Percentiles rank a stretch among this genome's conserved stretches.
phyloP scores from a whole-genome alignment of 1,139 yeast species.

The Keqinozyma sinolaborantium region DNA sequence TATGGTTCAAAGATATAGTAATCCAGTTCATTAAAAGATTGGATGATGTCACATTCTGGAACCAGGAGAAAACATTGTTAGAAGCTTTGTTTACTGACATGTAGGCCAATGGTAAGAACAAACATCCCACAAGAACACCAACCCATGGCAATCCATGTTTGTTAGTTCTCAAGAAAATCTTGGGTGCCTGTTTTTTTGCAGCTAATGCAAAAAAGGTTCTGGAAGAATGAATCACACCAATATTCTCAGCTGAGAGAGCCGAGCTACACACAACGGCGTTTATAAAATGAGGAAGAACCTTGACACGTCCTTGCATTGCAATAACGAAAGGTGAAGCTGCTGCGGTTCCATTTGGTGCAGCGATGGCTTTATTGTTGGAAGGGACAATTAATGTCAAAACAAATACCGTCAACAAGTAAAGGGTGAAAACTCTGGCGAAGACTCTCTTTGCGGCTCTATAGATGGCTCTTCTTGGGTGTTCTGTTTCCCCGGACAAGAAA shows the following conservation, averaged over 20 bases:
- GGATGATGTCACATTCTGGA: slow-evolving; percentile 61
- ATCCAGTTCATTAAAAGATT: slow-evolving; percentile 52
- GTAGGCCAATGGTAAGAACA: slow-evolving; percentile 61
- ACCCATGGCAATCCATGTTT: slow-evolving; percentile 54
- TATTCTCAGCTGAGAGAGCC: slow-evolving; percentile 50
- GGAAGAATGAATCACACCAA: slow-evolving; percentile 49
- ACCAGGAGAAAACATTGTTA: slow-evolving; percentile 54
- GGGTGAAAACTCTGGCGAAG: slow-evolving; percentile 63
- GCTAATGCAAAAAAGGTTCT: slow-evolving; percentile 51
- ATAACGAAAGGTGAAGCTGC: slow-evolving; percentile 41
- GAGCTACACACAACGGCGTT: slow-evolving; percentile 50
- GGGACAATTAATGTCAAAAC: slow-evolving; percentile 46
- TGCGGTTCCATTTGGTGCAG: slow-evolving; percentile 23
- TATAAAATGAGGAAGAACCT: slow-evolving; percentile 44
- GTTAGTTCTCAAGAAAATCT: slow-evolving; percentile 47
- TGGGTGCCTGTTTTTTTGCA: slow-evolving; percentile 41
- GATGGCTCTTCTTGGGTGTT: slow-evolving; percentile 60
- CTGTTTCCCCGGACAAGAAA: slow-evolving; percentile 82
- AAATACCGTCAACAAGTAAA: slow-evolving; percentile 47
- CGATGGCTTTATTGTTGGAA: slow-evolving; percentile 30
- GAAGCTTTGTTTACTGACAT: slow-evolving; percentile 48
- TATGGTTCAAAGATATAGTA: slow-evolving; percentile 31
- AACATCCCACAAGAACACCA: slow-evolving; percentile 43
- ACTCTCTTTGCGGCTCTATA: slow-evolving; percentile 74
- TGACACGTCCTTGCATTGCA: slow-evolving; percentile 35